phyloP scores from a whole-genome alignment of 768 basidiomycete species.

The Suillus cothurnatus region DNA sequence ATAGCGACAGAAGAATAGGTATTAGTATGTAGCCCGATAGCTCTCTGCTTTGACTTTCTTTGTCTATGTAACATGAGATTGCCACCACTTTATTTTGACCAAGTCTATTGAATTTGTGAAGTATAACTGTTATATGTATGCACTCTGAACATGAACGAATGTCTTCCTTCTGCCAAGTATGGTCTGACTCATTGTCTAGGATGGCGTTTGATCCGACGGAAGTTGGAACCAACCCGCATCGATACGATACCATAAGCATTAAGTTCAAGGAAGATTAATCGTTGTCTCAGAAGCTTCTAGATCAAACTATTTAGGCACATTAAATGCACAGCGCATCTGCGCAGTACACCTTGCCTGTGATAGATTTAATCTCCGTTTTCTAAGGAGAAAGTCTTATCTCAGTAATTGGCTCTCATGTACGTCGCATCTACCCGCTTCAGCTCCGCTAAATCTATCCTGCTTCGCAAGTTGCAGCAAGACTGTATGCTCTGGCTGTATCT shows the following conservation, averaged over 20 bases:
- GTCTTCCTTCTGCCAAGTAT: not conserved
- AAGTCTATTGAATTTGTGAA: slow-evolving; percentile 5
- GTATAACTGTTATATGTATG: not conserved
- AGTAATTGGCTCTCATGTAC: slow-evolving; percentile 77
- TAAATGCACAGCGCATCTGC: slow-evolving; percentile 73
- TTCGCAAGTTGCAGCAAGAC: slow-evolving; percentile 85
- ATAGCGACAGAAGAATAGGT: not conserved
- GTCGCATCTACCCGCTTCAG: slow-evolving; percentile 92
- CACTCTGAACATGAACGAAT: not conserved
- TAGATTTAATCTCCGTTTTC: slow-evolving; percentile 64
- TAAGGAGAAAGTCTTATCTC: slow-evolving; percentile 63
- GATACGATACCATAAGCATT: not conserved
- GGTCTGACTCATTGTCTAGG: no score
- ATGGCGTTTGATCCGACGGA: no score
- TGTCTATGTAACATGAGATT: slow-evolving; percentile 2
- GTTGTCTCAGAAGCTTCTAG: slow-evolving; percentile 41
- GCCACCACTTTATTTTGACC: slow-evolving; percentile 42
- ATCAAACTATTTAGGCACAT: slow-evolving; percentile 62
- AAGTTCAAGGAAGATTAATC: not conserved
- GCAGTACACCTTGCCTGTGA: slow-evolving; percentile 67
- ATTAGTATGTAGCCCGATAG: not conserved
- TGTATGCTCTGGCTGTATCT: slow-evolving; percentile 90
- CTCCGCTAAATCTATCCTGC: slow-evolving; percentile 87
- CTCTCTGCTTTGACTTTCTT: not conserved
- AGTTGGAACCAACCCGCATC: no score